phyloP scores from a whole-genome alignment of 2,329 filamentous ascomycete species.

The Exophiala sideris region DNA sequence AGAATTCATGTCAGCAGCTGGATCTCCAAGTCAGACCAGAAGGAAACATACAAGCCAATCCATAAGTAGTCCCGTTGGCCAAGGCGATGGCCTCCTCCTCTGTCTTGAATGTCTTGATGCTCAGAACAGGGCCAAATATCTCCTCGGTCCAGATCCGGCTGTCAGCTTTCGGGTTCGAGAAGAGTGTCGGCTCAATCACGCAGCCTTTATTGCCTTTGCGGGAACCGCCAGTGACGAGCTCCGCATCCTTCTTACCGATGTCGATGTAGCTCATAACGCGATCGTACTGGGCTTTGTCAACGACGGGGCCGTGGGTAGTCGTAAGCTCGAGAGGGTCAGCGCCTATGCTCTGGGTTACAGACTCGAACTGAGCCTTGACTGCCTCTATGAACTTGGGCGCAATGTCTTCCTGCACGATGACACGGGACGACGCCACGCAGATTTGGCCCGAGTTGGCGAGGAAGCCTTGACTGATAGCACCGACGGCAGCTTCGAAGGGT shows the following conservation, averaged over 20 bases:
- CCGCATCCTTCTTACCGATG: slow-evolving; percentile 39
- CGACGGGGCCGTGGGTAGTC: slow-evolving; percentile 44
- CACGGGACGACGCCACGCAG: slow-evolving; percentile 61
- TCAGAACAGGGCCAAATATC: slow-evolving; percentile 42
- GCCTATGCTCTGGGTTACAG: slow-evolving; percentile 62
- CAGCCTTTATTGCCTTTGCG: slow-evolving; percentile 36
- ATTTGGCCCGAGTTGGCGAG: slow-evolving; percentile 61
- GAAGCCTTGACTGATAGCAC: slow-evolving; percentile 68
- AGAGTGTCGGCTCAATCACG: slow-evolving; percentile 39
- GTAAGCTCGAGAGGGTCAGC: slow-evolving; percentile 65
- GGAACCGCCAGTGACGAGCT: slow-evolving; percentile 36
- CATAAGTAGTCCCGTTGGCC: slow-evolving; percentile 41
- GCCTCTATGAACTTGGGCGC: slow-evolving; percentile 56
- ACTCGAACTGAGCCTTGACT: slow-evolving; percentile 48
- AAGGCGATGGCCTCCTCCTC: slow-evolving; percentile 38
- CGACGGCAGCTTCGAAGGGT: slow-evolving; percentile 65
- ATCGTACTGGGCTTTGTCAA: slow-evolving; percentile 44
- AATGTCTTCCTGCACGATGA: slow-evolving; percentile 60
- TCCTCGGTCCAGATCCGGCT: slow-evolving; percentile 40
- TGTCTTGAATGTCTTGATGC: slow-evolving; percentile 36
- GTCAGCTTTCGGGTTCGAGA: slow-evolving; percentile 32
- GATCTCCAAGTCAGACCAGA: not conserved
- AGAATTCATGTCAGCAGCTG: slow-evolving; percentile 3
- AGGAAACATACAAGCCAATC: slow-evolving; percentile 33
- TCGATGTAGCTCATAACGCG: slow-evolving; percentile 42